Evolutionary conservation across 2,329 filamentous ascomycete species (phyloP), one percentile per base, ranked within the genome.

Genomic region (Aspergillus sp.): DNA sequence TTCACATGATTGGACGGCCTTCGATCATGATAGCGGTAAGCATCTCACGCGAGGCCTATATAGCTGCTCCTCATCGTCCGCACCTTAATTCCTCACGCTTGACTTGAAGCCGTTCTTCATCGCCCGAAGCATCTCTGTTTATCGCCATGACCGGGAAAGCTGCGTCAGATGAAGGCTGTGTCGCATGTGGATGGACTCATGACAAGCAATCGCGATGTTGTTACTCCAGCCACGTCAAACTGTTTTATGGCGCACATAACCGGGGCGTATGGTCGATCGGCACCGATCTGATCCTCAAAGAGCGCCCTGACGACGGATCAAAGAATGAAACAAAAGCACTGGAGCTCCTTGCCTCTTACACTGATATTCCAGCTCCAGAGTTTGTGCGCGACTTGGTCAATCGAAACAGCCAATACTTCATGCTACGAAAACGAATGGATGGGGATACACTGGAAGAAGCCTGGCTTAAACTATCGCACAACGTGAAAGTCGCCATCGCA

Each of bases 211-310:
- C 48, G 5, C 44, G 10, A 25, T 59, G 55, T 32, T 23, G 49
- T 45, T 58, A 61, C 32, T 34, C 49, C 1, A 58, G 54, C 47
- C 50, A 60, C 32, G 23, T 62, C 31, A 60, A 59, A 48, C 53
- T 61, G 1, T 55, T 60, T 29, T 57, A 56, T 16, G 50, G 42
- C n/a, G 54, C 56, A 47, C 19, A 19, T 25, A 36, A 17, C 21
- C 52, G 56, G 21, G 57, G 57, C 6, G 54, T 57, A 3, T 63
- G 56, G 54, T 55, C 52, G 2, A 59, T 63, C 31, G 60, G 57
- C 2, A 56, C 60, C 2, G 58, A 61, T 51, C 48, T 57, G 46
- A 60, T 61, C 5, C 19, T 61, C 38, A 57, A 64, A 55, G 60
- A 63, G 5, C 57, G 56, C 2, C 53, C 57, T 3, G 53, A 61